Evolutionary conservation across 192 early-diverging fungal genomes (phyloP).

Genomic region (Obelidium mucronatum): DNA sequence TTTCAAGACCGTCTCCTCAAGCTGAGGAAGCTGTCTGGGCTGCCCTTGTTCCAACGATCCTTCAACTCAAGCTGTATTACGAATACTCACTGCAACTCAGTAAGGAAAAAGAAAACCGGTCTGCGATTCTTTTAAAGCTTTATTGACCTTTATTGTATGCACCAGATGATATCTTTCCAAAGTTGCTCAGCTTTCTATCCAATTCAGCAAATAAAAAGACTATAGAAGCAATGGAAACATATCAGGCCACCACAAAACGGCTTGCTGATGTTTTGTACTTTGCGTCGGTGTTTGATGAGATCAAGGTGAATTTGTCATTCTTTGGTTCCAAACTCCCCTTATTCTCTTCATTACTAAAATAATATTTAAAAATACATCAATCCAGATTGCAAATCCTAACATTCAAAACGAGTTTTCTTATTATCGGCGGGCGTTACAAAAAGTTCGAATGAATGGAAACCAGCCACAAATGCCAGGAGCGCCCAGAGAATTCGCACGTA

Average conservation of each 20-base stretch:
- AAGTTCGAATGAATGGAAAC: constrained; percentile 67
- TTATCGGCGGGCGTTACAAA: constrained; percentile 88
- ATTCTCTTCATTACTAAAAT: background rate
- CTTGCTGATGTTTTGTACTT: constrained; percentile 88
- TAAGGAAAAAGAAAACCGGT: constrained; percentile 45
- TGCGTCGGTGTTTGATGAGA: constrained; percentile 88
- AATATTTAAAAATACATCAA: background rate
- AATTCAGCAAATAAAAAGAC: constrained; percentile 60
- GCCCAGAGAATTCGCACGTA: constrained; percentile 53
- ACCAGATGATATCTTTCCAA: constrained; percentile 54
- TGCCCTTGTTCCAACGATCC: constrained; percentile 80
- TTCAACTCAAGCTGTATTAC: constrained; percentile 81
- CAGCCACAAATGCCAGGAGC: constrained; percentile 31
- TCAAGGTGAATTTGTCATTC: constrained; percentile 77
- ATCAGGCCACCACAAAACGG: constrained; percentile 81
- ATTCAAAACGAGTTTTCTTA: constrained; percentile 99
- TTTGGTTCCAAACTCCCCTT: background rate
- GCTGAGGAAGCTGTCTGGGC: constrained; percentile 92
- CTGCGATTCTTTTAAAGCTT: background rate
- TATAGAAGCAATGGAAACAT: constrained; percentile 66
- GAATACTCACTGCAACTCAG: constrained; percentile 79
- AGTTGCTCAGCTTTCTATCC: constrained; percentile 52
- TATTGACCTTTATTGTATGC: constrained; percentile 1
- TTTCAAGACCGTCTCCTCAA: constrained; percentile 80
- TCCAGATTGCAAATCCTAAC: constrained; percentile 76